Base-by-base conservation (phyloP, 306 rosid species). In the Castanea mollissima region DNA sequence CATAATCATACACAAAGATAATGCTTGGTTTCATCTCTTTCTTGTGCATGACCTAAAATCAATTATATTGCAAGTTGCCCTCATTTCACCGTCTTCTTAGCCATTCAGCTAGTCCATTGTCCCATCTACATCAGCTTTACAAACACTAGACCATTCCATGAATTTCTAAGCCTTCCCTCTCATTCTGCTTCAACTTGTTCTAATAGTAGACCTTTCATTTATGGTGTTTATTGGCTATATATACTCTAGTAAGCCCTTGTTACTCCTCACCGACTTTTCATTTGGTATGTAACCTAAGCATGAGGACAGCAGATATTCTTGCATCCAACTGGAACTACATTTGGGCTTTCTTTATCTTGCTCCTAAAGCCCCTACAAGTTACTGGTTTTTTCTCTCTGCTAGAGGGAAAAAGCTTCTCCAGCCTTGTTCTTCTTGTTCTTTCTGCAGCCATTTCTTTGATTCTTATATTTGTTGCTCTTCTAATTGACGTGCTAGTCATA, bases 311-410 rank as follows among this genome's bases (percentile, higher is more conserved):
- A 38, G 78, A 59, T 59, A 16, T 15, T 59, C 27, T 75, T 35
- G 71, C 56, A 23, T 75, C 71, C 69, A 58, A 75, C 57, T 74
- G 71, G 78, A 75, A 16, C 20, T 75, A 15, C 41, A 8, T 75
- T n/a, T 59, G 70, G 19, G 12, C 38, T 3, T 21, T 14, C 16
- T 15, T 20, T 35, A 14, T 75, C 27, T 41, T 38, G 44, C 4
- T 58, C 46, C 23, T 59, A 21, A 75, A 75, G 58, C 23, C 65
- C 16, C 4, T 75, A 5, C 25, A 59, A 59, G 41, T 29, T 63
- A 63, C 11, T 6, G 69, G 20, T 63, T 15, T 63, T 8, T 13
- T 29, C 54, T 49, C 54, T 49, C 54, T 49, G 4, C 16, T 12
- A 49, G 54, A 12, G 15, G 54, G 54, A 49, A n/a, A 9, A 25